Conservation (phyloP, 495 filamentous ascomycete species). For the Penicillium macrosclerotiorum region DNA sequence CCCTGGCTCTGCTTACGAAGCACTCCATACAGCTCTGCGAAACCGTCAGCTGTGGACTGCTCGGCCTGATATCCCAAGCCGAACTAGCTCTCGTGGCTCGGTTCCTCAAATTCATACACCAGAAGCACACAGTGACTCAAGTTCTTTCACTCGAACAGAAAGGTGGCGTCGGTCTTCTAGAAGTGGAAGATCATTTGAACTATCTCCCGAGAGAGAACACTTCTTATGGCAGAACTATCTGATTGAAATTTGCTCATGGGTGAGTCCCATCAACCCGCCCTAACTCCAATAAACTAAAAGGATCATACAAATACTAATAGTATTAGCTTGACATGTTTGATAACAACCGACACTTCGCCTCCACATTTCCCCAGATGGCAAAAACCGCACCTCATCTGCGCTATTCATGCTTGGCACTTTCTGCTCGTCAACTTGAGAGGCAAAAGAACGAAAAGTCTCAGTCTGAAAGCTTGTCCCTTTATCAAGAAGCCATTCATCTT, state of each 20-base stretch:
- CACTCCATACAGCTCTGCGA: conserved; percentile 32
- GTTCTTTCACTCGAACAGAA: conserved; percentile 1
- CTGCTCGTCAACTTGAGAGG: conserved; percentile 44
- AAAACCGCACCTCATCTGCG: conserved; percentile 36
- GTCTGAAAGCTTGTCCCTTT: conserved; percentile 41
- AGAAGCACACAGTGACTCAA: conserved; percentile 4
- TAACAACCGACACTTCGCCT: conserved; percentile 41
- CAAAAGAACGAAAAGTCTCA: conserved; percentile 34
- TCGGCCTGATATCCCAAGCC: conserved; percentile 26
- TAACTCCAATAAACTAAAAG: background rate
- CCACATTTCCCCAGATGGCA: conserved; percentile 39
- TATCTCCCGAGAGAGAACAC: conserved; percentile 30
- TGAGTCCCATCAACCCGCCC: no score
- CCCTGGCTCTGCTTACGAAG: conserved; percentile 34
- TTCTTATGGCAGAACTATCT: conserved; percentile 43
- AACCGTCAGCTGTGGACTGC: conserved; percentile 37
- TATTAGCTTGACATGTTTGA: conserved; percentile 48
- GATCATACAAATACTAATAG: background rate
- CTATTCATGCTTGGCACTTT: conserved; percentile 43
- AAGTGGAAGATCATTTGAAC: conserved; percentile 18
- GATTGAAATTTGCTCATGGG: conserved; percentile 42
- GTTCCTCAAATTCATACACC: conserved; percentile 9
- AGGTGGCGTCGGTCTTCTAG: conserved; percentile 7
- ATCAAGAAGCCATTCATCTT: conserved; percentile 43
- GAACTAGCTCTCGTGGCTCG: conserved; percentile 16